These are phyloP conservation scores for Collybia sp. DNA, from an alignment of 768 basidiomycete genomes.

Conservation along the genomic window DNA sequence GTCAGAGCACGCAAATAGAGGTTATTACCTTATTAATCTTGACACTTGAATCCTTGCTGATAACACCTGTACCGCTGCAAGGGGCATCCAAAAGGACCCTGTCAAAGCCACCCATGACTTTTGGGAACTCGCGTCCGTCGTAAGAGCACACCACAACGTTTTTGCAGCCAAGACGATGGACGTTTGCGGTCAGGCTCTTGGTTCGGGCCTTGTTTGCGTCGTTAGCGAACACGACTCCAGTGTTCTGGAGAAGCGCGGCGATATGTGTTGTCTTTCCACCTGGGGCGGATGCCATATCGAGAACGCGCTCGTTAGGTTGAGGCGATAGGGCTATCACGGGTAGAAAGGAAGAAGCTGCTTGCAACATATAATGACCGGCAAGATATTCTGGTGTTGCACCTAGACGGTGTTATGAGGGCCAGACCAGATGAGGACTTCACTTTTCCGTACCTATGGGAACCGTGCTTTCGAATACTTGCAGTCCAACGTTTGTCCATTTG, in stretches of 20 bases:
- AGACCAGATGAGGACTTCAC: neutral
- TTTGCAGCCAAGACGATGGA: slow-evolving; percentile 96
- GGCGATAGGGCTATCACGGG: slow-evolving; percentile 95
- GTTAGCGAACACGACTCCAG: slow-evolving; percentile 96
- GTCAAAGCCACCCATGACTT: slow-evolving; percentile 98
- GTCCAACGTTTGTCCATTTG: slow-evolving; percentile 98
- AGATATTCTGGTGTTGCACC: slow-evolving; percentile 98
- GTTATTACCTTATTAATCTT: slow-evolving; percentile 91
- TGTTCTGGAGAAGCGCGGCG: slow-evolving; percentile 94
- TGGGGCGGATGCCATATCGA: slow-evolving; percentile 99
- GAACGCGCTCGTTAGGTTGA: slow-evolving; percentile 86
- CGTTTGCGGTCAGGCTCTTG: slow-evolving; percentile 94
- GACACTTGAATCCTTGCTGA: slow-evolving; percentile 95
- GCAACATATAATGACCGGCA: slow-evolving; percentile 99
- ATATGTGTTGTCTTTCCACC: slow-evolving; percentile 99
- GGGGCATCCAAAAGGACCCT: slow-evolving; percentile 96
- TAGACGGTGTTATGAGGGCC: slow-evolving; percentile 15
- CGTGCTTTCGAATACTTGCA: slow-evolving; percentile 96
- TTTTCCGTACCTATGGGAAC: slow-evolving; percentile 81
- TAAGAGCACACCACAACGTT: slow-evolving; percentile 97
- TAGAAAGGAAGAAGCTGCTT: slow-evolving; percentile 98
- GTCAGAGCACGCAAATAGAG: slow-evolving; percentile 2
- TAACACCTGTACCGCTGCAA: slow-evolving; percentile 97
- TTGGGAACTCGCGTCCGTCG: slow-evolving; percentile 96
- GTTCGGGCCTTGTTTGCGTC: slow-evolving; percentile 92